Percentiles rank a stretch among this genome's conserved stretches.
These are phyloP conservation scores for Capsicum rhomboideum DNA, from an alignment of 257 asterid species.

Conservation along the genomic window DNA sequence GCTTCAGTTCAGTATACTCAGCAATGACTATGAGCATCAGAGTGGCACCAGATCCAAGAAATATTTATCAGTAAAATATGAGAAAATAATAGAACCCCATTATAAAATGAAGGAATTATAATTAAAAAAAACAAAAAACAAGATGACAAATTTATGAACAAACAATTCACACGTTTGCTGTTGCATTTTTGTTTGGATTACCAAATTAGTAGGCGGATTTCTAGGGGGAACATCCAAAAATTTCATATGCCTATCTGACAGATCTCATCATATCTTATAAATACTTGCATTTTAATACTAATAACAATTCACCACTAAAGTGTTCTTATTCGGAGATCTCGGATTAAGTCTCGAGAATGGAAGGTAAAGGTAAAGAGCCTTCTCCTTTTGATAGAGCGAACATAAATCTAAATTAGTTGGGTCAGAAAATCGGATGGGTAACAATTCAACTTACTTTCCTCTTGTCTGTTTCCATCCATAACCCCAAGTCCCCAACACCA, in stretches of 20 bases:
- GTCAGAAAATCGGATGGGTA: too few relatives aligned
- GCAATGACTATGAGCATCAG: background rate
- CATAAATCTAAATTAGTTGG: background rate
- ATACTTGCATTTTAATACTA: background rate
- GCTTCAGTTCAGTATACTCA: background rate
- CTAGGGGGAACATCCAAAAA: background rate
- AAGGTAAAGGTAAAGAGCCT: background rate
- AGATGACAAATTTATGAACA: background rate
- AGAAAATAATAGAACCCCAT: background rate
- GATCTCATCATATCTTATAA: background rate
- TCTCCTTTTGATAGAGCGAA: background rate
- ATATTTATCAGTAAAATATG: background rate
- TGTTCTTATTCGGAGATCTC: background rate
- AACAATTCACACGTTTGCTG: background rate
- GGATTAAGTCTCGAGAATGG: background rate
- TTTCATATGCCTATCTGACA: background rate
- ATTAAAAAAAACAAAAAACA: rapidly evolving
- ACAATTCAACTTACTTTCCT: background rate
- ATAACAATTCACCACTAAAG: background rate
- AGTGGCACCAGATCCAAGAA: slow-evolving; percentile 1
- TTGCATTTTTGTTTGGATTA: background rate
- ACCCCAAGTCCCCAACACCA: too few relatives aligned
- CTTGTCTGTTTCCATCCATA: background rate
- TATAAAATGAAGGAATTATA: background rate
- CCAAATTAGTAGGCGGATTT: background rate